These are phyloP conservation scores for Synchytrium microbalum DNA, from an alignment of 371 early-diverging fungal genomes.

Conservation along the genomic window DNA sequence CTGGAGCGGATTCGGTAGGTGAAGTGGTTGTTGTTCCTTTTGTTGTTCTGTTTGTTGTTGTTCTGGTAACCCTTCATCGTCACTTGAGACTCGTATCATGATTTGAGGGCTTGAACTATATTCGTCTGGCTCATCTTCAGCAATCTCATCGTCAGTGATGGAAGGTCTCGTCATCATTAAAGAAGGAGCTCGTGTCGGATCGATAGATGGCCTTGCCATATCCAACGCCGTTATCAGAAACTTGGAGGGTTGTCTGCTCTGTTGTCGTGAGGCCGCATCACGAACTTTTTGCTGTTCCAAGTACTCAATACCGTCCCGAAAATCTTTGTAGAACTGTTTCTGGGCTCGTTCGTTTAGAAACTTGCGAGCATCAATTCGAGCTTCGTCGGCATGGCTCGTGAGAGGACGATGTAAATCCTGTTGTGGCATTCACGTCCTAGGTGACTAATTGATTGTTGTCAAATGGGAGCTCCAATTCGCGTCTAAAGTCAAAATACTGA, in stretches of 20 bases:
- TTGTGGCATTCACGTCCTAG: too few relatives aligned
- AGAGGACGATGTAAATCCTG: too few relatives aligned
- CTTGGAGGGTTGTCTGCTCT: too few relatives aligned
- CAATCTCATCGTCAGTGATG: neutral
- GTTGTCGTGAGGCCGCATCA: neutral
- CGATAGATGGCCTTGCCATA: too few relatives aligned
- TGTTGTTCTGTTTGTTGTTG: neutral
- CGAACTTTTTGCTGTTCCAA: neutral
- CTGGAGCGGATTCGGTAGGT: neutral
- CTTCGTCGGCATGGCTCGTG: too few relatives aligned
- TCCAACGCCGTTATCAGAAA: too few relatives aligned
- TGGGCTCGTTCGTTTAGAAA: neutral
- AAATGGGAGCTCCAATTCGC: too few relatives aligned
- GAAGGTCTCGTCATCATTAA: too few relatives aligned
- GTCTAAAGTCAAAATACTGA: too few relatives aligned
- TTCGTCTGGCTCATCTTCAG: neutral
- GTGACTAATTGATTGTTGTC: too few relatives aligned
- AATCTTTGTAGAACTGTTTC: neutral
- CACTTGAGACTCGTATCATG: neutral
- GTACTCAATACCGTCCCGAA: neutral
- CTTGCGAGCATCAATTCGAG: conserved; percentile 1
- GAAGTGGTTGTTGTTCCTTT: too few relatives aligned
- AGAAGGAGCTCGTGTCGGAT: too few relatives aligned
- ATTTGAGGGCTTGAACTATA: neutral
- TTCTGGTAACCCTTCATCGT: neutral